phyloP scores from a whole-genome alignment of 2,329 filamentous ascomycete genomes.

The Penicillium palitans region DNA sequence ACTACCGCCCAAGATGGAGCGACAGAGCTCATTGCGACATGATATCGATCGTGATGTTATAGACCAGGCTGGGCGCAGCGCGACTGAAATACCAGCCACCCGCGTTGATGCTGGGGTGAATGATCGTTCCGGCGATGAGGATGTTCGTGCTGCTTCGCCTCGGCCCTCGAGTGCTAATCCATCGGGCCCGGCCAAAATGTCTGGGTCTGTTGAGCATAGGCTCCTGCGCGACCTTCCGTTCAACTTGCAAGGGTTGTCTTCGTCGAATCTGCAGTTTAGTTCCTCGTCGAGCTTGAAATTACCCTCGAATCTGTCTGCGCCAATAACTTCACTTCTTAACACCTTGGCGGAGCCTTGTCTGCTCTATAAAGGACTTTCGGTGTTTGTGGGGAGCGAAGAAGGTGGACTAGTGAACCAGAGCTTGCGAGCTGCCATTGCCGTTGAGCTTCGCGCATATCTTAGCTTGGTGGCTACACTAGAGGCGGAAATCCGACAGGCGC shows the following conservation, averaged over 20 bases:
- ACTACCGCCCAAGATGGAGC: conserved; percentile 24
- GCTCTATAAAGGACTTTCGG: conserved; percentile 77
- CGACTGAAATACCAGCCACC: conserved; percentile 21
- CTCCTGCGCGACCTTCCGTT: conserved; percentile 82
- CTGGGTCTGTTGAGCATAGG: conserved; percentile 64
- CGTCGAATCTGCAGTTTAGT: conserved; percentile 76
- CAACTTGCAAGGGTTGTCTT: conserved; percentile 88
- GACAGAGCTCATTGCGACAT: conserved; percentile 28
- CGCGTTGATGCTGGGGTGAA: conserved; percentile 23
- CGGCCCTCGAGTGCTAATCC: conserved; percentile 33
- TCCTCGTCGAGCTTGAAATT: conserved; percentile 70
- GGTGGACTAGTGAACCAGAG: conserved; percentile 90
- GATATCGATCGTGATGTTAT: conserved; percentile 25
- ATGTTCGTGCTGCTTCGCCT: conserved; percentile 17
- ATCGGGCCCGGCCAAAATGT: conserved; percentile 35
- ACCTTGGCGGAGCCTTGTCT: conserved; percentile 89
- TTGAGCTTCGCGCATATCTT: conserved; percentile 85
- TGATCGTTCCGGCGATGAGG: conserved; percentile 24
- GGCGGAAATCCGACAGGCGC: conserved; percentile 80
- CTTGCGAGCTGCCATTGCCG: conserved; percentile 78
- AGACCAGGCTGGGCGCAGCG: conserved; percentile 20
- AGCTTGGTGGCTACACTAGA: conserved; percentile 89
- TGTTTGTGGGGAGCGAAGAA: conserved; percentile 78
- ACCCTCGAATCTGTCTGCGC: conserved; percentile 75
- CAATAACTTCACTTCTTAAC: conserved; percentile 82